Evolutionary conservation across 164 flowering plant species (phyloP), one percentile per base, ranked within the genome.

Genomic region (Chloranthus sessilifolius): DNA sequence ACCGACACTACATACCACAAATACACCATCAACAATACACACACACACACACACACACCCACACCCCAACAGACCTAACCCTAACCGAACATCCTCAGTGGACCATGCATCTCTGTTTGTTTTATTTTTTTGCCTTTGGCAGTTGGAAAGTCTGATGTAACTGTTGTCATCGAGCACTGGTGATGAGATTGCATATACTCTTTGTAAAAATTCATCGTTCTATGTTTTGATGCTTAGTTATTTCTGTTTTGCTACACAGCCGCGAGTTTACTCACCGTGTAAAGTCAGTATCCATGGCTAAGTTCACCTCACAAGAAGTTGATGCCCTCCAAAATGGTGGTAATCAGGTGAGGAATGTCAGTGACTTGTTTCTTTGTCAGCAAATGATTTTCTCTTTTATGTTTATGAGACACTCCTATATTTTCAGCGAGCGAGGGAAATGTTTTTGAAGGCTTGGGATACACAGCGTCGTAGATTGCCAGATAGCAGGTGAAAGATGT

Each of bases 251-350:
- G n/a, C n/a, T n/a, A 10, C 52, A 39, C 82, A 92, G 98, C 63
- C 98, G 98, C 16, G 98, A 92, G 70, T 92, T 92, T 56, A 88
- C 96, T 52, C 98, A 92, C 58, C 90, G 98, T 40, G 98, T 92
- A 42, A 92, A 92, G 68, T 92, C 98, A 39, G 95, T 92, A 20
- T 92, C 98, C 39, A 88, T 92, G 96, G 66, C 98, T 11, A 92
- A 88, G 64, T 92, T 92, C 53, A 85, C 90, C 26, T 77, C 85
- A 3, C 88, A 85, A 68, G 98, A 92, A 75, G 98, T 92, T 63
- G 96, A 88, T 53, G 79, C 88, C 27, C 88, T 92, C 70, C 98
- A 92, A 65, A 79, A 70, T 55, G 96, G 98, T 59, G 98, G 98
- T 28, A 92, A 92, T 74, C 98, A 90, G 95, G 98, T 87, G 9